Evolutionary conservation across 768 basidiomycete species (phyloP), one percentile per base, ranked within the genome.

Genomic region (Pleurotus ostreatus): DNA sequence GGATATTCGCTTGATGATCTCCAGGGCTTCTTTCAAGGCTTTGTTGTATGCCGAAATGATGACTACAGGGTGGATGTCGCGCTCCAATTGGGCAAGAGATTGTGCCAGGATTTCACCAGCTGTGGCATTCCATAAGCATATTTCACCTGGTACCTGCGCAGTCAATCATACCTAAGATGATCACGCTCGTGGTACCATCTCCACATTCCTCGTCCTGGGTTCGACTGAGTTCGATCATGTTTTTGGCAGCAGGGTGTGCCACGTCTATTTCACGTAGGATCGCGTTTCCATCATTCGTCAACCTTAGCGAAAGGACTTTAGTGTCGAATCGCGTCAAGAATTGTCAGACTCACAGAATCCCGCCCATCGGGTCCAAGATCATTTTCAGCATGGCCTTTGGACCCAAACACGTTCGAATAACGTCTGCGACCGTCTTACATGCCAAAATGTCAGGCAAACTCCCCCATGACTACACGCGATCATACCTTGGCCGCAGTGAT

Each of bases 161-260:
- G 48, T 41, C 30, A 13, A 4, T 63, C 81, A 63, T 65, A 95
- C 95, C 95, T 13, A 98, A 81, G 65, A 98, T 97, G 74, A 99
- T 97, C 47, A 98, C 96, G 65, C 91, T 94, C 11, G 96, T 99
- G 20, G 97, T 99, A 57, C 96, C 97, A 71, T 98, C 97, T 46
- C 96, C 97, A 61, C 97, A 97, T 67, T 98, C 97, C 74, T 98
- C 97, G 64, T 98, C 97, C 70, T 98, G 97, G 1, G 97, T 98
- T 68, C 97, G 75, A 63, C 92, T 93, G 9, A 98, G 84, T 74
- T 99, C 97, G 61, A 99, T 97, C 96, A 99, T 98, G 63, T 95
- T 97, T 77, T 98, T 99, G 22, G 97, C 96, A 23, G 97, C 97
- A 2, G 96, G 97, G 65, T 99, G 97, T 2, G 95, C 94, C 26